Evolutionary conservation across 371 early-diverging fungal genomes (phyloP), one percentile per base, ranked within the genome.

Genomic region (Syncephalastrum monosporum): DNA sequence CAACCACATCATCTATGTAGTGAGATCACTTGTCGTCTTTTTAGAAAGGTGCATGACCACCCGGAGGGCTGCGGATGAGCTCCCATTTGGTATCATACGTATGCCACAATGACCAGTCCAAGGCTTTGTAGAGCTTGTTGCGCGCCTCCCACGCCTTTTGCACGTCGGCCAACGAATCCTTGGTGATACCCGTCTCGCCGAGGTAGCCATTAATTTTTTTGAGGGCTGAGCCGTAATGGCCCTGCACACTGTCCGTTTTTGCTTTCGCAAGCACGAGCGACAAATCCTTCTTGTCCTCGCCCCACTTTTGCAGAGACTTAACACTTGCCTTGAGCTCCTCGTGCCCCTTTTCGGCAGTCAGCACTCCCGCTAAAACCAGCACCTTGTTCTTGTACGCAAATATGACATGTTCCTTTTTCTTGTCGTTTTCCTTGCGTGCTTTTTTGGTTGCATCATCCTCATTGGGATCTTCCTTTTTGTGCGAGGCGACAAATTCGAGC

Each of bases 381-480:
- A 76, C 79, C 52, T 86, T 85, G 45, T 83, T 71, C 53, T 79
- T 71, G 50, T 90, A 62, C 0, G 93, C 91, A 33, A 67, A 64
- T 14, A 87, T 56, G 23, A 90, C 63, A 21, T 85, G 84, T 21
- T 82, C 78, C 71, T 87, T 91, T 49, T 82, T 83, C 45, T 79
- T 75, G 38, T 90, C 89, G 65, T 84, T 86, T 19, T 87, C 85
- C 68, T 89, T 88, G 56, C 82, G 81, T 52, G 63, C 47, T 52
- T 82, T 76, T 64, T 85, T 82, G 47, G 67, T 50, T n/a, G 69
- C 71, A 8, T 71, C 73, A n/a, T 84, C 77, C 25, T 85, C 82
- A 17, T 74, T 68, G 50, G 84, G 69, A 24, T 76, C 74, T 46
- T 77, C 66, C 54, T 68, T 69, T 63, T 87, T 82, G 21, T 60